phyloP scores from a whole-genome alignment of 129 eudicot species.

The Chrysanthemum lavandulifolium region DNA sequence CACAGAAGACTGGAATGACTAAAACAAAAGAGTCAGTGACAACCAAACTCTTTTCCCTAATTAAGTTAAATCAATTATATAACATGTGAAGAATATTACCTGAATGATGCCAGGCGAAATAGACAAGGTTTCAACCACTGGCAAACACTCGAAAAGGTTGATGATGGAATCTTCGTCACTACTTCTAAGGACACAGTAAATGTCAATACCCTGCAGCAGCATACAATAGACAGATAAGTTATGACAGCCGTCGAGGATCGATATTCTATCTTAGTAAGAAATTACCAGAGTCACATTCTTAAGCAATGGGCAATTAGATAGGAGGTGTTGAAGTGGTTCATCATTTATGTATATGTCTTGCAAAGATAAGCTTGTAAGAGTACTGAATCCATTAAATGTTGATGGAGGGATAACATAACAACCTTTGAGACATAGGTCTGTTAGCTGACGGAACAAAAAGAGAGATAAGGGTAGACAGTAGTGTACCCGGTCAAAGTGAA shows the following conservation, averaged over 20 bases:
- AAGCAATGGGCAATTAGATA: slow-evolving; percentile 5
- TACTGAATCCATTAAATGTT: background rate
- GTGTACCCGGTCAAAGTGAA: no score
- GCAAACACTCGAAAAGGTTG: slow-evolving; percentile 10
- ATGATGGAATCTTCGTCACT: background rate
- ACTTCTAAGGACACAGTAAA: no score
- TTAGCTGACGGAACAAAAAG: background rate
- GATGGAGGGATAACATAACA: background rate
- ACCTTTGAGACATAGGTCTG: background rate
- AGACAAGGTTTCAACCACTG: slow-evolving; percentile 1
- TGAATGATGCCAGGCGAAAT: background rate
- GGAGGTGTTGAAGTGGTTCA: background rate
- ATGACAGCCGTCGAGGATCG: background rate
- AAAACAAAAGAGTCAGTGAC: no score
- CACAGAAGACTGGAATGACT: no score
- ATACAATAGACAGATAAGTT: background rate
- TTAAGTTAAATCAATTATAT: background rate
- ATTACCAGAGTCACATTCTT: slow-evolving; percentile 10
- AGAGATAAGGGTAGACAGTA: background rate
- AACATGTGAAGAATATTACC: slow-evolving; percentile 5
- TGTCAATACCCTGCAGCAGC: background rate
- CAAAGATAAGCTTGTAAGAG: background rate
- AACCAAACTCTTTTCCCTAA: background rate
- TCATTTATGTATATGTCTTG: background rate
- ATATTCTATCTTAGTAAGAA: background rate